phyloP scores from a whole-genome alignment of 2,329 filamentous ascomycete genomes.

The Apiospora marii region DNA sequence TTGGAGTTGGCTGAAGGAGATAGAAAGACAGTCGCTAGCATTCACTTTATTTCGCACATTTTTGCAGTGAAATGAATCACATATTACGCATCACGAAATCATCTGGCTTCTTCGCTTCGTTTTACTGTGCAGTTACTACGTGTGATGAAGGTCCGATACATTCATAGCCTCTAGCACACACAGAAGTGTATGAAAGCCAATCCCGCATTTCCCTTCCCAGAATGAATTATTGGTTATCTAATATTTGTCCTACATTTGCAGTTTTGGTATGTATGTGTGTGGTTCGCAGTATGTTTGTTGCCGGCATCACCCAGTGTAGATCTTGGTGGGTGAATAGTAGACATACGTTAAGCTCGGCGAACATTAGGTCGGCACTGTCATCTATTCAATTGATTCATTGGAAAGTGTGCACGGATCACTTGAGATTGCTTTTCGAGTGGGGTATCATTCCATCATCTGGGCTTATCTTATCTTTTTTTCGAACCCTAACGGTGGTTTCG shows the following conservation, averaged over 20 bases:
- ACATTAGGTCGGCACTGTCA: not conserved
- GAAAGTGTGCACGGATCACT: not conserved
- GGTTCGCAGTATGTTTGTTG: not conserved
- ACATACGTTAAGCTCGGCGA: not conserved
- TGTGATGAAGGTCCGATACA: not conserved
- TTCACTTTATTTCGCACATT: constrained; percentile 1
- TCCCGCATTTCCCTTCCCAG: no score
- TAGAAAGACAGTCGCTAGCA: constrained; percentile 35
- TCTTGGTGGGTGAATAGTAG: not conserved
- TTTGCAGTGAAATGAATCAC: not conserved
- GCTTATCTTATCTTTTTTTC: constrained; percentile 8
- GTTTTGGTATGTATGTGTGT: not conserved
- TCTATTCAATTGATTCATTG: not conserved
- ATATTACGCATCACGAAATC: not conserved
- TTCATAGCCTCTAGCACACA: no score
- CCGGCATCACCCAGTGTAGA: not conserved
- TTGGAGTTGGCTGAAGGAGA: constrained; percentile 20
- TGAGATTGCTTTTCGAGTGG: not conserved
- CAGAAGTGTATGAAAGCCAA: no score
- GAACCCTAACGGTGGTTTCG: constrained; percentile 6
- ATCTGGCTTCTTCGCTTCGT: not conserved
- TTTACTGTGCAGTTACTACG: not conserved
- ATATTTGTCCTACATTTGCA: not conserved
- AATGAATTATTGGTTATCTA: no score
- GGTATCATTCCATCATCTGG: not conserved